These are phyloP conservation scores for Aspergillus udagawae DNA, from an alignment of 2,329 filamentous ascomycete genomes.

Conservation along the genomic window DNA sequence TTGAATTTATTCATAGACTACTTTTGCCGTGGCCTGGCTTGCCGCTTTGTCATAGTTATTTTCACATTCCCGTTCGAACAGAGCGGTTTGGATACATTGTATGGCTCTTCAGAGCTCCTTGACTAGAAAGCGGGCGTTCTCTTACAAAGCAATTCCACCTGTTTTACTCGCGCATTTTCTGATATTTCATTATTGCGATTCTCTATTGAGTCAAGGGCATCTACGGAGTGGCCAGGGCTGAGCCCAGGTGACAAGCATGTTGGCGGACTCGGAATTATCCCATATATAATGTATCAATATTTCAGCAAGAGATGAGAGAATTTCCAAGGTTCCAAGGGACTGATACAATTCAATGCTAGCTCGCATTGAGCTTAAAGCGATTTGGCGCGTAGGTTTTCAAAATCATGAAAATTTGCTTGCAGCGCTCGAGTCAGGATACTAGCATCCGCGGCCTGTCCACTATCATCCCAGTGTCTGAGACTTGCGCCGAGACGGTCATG, in stretches of 20 bases:
- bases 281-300: background rate
- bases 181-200: background rate
- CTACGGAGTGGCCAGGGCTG: background rate
- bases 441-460: background rate
- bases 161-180: background rate
- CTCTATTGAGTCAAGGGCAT: background rate
- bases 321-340: background rate
- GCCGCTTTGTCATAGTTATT: background rate
- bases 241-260: background rate
- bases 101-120: constrained; percentile 4
- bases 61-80: background rate
- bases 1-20: background rate
- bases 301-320: constrained; percentile 6
- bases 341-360: background rate
- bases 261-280: background rate
- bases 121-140: constrained; percentile 2
- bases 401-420: constrained; percentile 28
- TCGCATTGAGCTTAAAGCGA: constrained; percentile 4
- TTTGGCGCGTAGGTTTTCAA: constrained; percentile 15
- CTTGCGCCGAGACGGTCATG: constrained; percentile 21
- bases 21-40: background rate
- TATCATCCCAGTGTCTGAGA: constrained; percentile 23
- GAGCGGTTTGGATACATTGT: constrained; percentile 1
- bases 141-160: background rate
- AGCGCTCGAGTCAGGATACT: constrained; percentile 25